Conservation (phyloP, 164 flowering plant genomes). For the Tetracentron sinense region DNA sequence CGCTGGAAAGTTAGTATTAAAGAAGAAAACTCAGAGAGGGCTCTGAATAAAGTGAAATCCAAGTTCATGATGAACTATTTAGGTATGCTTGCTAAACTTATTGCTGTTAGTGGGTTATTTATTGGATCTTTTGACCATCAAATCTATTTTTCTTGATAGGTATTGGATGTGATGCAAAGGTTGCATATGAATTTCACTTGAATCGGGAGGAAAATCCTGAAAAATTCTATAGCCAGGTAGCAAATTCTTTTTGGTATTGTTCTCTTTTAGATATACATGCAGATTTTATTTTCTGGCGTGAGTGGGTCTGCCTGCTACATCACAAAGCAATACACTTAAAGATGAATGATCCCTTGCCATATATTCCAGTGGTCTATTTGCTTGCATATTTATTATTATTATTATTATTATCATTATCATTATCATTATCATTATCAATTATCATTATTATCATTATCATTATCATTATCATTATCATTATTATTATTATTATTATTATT, state of each 20-base stretch:
- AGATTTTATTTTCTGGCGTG: neutral
- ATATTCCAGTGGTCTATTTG: neutral
- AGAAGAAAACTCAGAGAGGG: conserved; percentile 34
- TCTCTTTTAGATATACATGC: neutral
- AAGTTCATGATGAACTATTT: conserved; percentile 78
- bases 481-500: too few species aligned
- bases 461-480: too few species aligned
- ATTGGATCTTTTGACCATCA: neutral
- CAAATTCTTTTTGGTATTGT: neutral
- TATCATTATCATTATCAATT: neutral
- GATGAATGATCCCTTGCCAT: neutral
- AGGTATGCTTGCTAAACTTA: conserved; percentile 29
- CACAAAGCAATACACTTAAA: neutral
- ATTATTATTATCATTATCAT: neutral
- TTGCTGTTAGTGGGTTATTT: neutral
- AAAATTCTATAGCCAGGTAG: conserved; percentile 66
- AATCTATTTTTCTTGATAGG: conserved; percentile 29
- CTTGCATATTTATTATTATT: too few species aligned
- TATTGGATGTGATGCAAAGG: conserved; percentile 86
- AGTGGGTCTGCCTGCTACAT: too few species aligned
- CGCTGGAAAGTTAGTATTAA: conserved; percentile 62
- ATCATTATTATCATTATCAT: too few species aligned
- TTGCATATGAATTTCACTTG: conserved; percentile 69
- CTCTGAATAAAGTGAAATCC: conserved; percentile 24
- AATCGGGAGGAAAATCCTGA: conserved; percentile 65